These are phyloP conservation scores for Umbelopsis vinacea DNA, from an alignment of 192 early-diverging fungal species.

Conservation along the genomic window DNA sequence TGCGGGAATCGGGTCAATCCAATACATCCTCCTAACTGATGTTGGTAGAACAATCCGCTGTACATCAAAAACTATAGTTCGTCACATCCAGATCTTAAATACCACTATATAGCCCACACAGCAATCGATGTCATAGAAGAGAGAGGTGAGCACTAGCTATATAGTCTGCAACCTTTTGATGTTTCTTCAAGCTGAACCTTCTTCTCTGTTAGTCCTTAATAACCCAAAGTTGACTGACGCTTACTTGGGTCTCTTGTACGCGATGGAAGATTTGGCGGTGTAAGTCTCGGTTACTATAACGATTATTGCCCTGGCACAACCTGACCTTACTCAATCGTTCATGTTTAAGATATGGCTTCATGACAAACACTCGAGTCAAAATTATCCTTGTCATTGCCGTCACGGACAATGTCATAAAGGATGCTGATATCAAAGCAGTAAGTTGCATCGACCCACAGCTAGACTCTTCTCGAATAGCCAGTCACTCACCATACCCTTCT, in stretches of 20 bases:
- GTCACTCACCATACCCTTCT: not conserved
- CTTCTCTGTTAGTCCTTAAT: slow-evolving; percentile 44
- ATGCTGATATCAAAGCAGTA: slow-evolving; percentile 82
- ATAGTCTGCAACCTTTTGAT: not conserved
- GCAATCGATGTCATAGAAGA: slow-evolving; percentile 91
- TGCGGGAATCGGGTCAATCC: not conserved
- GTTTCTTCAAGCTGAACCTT: not conserved
- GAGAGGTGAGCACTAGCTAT: slow-evolving; percentile 51
- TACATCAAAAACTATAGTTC: slow-evolving; percentile 80
- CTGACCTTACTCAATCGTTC: not conserved
- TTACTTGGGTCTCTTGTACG: slow-evolving; percentile 87
- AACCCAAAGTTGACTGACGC: slow-evolving; percentile 73
- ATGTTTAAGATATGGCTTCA: slow-evolving; percentile 74
- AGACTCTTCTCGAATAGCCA: not conserved
- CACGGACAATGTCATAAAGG: slow-evolving; percentile 76
- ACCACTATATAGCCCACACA: slow-evolving; percentile 91
- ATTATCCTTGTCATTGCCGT: slow-evolving; percentile 70
- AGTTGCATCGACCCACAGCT: not conserved
- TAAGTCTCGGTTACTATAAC: slow-evolving; percentile 41
- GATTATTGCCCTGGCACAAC: too few species aligned
- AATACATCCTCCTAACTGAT: not conserved
- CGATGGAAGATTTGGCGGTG: slow-evolving; percentile 89
- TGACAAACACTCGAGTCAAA: slow-evolving; percentile 86
- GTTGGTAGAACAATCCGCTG: slow-evolving; percentile 80
- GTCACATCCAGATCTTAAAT: slow-evolving; percentile 80